These are phyloP conservation scores for Schwanniomyces polymorphus DNA, from an alignment of 805 yeast species.

Conservation along the genomic window DNA sequence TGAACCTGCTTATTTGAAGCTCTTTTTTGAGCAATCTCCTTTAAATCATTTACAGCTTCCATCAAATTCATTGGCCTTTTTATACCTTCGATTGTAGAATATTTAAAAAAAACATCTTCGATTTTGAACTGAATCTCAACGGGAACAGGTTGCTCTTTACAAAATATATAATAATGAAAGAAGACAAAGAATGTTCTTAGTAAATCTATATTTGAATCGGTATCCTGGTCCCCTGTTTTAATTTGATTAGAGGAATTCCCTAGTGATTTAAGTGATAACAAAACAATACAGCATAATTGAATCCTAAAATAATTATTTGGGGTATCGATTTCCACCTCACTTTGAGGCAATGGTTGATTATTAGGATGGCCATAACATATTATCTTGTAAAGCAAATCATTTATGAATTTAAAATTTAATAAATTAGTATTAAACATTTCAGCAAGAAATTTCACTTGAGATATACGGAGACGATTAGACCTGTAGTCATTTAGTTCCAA, in stretches of 20 bases:
- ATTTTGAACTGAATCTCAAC: conserved; percentile 58
- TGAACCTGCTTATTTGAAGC: conserved; percentile 8
- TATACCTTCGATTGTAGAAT: conserved; percentile 26
- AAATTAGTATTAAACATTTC: conserved; percentile 53
- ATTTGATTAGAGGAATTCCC: conserved; percentile 1
- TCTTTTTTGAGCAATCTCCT: conserved; percentile 20
- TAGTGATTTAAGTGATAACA: conserved; percentile 15
- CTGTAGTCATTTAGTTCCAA: conserved; percentile 64
- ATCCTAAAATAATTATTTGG: conserved; percentile 74
- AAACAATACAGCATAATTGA: conserved; percentile 43
- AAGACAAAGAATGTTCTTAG: conserved; percentile 46
- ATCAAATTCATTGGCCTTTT: conserved; percentile 34
- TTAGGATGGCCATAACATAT: conserved; percentile 65
- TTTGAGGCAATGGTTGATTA: conserved; percentile 54
- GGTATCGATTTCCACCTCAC: conserved; percentile 52
- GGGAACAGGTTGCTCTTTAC: conserved; percentile 64
- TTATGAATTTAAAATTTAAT: conserved; percentile 45
- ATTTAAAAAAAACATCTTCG: conserved; percentile 39
- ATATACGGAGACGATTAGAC: conserved; percentile 57
- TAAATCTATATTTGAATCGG: conserved; percentile 8
- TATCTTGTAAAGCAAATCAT: conserved; percentile 55
- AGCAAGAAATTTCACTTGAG: conserved; percentile 60
- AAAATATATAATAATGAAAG: conserved; percentile 69
- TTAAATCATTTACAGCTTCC: conserved; percentile 46
- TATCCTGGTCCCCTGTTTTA: background rate